These are phyloP conservation scores for Peronospora belbahrii DNA, from an alignment of 352 stramenopile species.

Conservation along the genomic window DNA sequence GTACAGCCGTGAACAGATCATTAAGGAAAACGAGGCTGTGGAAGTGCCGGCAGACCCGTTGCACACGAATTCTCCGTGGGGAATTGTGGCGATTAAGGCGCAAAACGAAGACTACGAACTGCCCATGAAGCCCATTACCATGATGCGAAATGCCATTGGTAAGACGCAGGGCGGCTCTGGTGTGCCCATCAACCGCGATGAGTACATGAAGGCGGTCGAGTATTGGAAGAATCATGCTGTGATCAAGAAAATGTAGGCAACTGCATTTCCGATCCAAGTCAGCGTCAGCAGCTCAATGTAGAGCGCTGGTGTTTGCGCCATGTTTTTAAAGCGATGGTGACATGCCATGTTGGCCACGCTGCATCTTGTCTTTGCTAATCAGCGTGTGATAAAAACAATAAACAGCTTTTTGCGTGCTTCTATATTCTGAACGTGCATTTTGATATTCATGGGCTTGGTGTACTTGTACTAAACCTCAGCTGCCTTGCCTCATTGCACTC, in stretches of 20 bases:
- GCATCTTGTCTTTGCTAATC: constrained; percentile 6
- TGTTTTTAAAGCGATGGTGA: constrained; percentile 7
- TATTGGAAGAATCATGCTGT: constrained; percentile 85
- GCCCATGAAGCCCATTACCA: constrained; percentile 97
- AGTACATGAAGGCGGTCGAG: constrained; percentile 80
- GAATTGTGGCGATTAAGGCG: constrained; percentile 96
- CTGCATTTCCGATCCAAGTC: constrained; percentile 1
- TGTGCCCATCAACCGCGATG: constrained; percentile 65
- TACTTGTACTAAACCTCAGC: constrained; percentile 17
- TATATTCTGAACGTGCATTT: constrained; percentile 31
- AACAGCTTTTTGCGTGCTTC: constrained; percentile 15
- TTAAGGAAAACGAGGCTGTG: constrained; percentile 90
- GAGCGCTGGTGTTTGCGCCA: constrained; percentile 8
- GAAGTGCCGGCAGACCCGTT: constrained; percentile 31
- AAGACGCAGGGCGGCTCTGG: constrained; percentile 90
- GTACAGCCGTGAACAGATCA: constrained; percentile 97
- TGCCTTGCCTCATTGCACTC: constrained; percentile 2
- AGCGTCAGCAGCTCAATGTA: constrained; percentile 9
- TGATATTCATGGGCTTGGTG: constrained; percentile 27
- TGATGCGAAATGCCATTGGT: constrained; percentile 97
- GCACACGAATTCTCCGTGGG: constrained; percentile 77
- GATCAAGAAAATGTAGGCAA: constrained; percentile 57
- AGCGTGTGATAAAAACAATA: constrained; percentile 17
- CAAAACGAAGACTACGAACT: constrained; percentile 94
- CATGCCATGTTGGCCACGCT: background rate